phyloP scores from a whole-genome alignment of 2,329 filamentous ascomycete genomes.

The Ophiostoma perfectum region DNA sequence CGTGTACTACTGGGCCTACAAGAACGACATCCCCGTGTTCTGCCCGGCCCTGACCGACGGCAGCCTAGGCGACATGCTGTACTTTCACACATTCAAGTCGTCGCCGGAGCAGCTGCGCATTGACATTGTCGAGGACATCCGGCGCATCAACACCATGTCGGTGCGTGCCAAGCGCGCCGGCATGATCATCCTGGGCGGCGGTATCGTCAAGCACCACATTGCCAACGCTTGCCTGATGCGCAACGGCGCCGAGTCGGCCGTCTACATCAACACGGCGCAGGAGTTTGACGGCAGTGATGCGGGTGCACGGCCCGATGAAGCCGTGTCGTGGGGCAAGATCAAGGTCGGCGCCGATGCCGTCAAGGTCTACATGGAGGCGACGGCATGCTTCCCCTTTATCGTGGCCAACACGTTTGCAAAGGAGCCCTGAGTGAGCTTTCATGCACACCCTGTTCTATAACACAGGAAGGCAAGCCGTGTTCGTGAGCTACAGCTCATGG shows the following conservation, averaged over 20 bases:
- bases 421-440: slow-evolving; percentile 30
- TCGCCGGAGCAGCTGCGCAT: slow-evolving; percentile 76
- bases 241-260: slow-evolving; percentile 92
- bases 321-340: slow-evolving; percentile 98
- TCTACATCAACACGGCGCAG: slow-evolving; percentile 95
- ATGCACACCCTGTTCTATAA: background rate
- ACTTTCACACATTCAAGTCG: slow-evolving; percentile 93
- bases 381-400: slow-evolving; percentile 60
- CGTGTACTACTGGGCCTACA: slow-evolving; percentile 96
- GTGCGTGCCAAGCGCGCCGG: slow-evolving; percentile 82
- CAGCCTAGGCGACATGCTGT: slow-evolving; percentile 94
- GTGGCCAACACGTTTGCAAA: slow-evolving; percentile 64
- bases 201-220: slow-evolving; percentile 97
- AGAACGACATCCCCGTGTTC: slow-evolving; percentile 95
- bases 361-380: slow-evolving; percentile 71
- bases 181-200: slow-evolving; percentile 93
- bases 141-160: slow-evolving; percentile 85
- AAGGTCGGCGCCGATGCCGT: slow-evolving; percentile 81
- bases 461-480: background rate
- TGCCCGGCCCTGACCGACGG: slow-evolving; percentile 94
- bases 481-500: background rate
- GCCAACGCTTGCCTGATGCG: slow-evolving; percentile 97
- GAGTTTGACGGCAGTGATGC: slow-evolving; percentile 98
- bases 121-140: slow-evolving; percentile 91
- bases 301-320: slow-evolving; percentile 89